Conservation (phyloP, 2,329 filamentous ascomycete species). For the Kalaharituber pfeilii region DNA sequence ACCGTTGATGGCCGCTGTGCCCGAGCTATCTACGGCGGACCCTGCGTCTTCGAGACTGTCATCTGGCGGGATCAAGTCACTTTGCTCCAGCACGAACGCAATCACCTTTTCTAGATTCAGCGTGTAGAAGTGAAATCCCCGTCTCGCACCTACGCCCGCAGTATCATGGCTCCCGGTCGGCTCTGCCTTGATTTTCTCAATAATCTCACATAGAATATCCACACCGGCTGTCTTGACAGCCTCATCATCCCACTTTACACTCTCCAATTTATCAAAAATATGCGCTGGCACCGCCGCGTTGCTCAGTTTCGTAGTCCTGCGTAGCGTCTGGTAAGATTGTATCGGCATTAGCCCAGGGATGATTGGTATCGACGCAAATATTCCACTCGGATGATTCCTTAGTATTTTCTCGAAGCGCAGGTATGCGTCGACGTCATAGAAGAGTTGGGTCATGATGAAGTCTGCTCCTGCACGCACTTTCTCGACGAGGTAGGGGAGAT, state of each 20-base stretch:
- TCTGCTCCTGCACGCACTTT: slow-evolving; percentile 85
- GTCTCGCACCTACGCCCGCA: slow-evolving; percentile 48
- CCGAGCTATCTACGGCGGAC: neutral
- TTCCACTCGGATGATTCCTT: slow-evolving; percentile 62
- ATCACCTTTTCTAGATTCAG: slow-evolving; percentile 93
- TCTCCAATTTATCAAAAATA: slow-evolving; percentile 52
- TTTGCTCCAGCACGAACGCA: slow-evolving; percentile 75
- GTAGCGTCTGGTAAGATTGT: slow-evolving; percentile 91
- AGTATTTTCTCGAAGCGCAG: slow-evolving; percentile 59
- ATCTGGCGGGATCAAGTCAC: slow-evolving; percentile 54
- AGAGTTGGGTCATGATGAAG: slow-evolving; percentile 97
- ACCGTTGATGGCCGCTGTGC: neutral
- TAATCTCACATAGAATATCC: slow-evolving; percentile 66
- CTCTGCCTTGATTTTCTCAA: slow-evolving; percentile 51
- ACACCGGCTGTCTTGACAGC: slow-evolving; percentile 64
- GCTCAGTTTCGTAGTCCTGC: slow-evolving; percentile 82
- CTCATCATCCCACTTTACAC: slow-evolving; percentile 62
- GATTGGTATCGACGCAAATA: slow-evolving; percentile 73
- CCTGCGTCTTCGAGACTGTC: slow-evolving; percentile 28
- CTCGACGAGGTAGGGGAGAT: slow-evolving; percentile 75
- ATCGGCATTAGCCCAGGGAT: slow-evolving; percentile 95
- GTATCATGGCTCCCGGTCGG: slow-evolving; percentile 30
- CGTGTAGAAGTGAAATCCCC: slow-evolving; percentile 94
- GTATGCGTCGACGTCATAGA: slow-evolving; percentile 79
- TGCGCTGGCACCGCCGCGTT: slow-evolving; percentile 63